Evolutionary conservation across 441 rosid genomes (phyloP).

Genomic region (Croton laevigatus): DNA sequence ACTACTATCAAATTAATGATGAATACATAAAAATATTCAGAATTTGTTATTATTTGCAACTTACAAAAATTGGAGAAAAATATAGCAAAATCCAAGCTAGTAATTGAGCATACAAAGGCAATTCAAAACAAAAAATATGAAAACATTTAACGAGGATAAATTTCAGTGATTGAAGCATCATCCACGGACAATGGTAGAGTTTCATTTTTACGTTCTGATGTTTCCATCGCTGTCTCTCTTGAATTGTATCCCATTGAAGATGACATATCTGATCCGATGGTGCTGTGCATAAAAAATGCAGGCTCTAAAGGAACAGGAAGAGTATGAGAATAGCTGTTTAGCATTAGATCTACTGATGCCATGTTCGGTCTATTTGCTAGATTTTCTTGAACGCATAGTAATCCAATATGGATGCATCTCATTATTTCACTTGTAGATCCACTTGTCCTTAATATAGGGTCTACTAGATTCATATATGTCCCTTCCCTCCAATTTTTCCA

Average conservation of each 20-base stretch:
- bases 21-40: too few relatives aligned
- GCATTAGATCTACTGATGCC: slow-evolving; percentile 21
- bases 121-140: too few relatives aligned
- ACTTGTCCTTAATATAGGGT: slow-evolving; percentile 20
- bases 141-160: not conserved
- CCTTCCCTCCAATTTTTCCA: slow-evolving; percentile 33
- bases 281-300: slow-evolving; percentile 1
- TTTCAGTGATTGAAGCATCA: not conserved
- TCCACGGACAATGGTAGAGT: not conserved
- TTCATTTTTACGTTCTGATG: not conserved
- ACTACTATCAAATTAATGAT: too few relatives aligned
- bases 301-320: slow-evolving; percentile 10
- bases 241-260: not conserved
- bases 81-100: too few relatives aligned
- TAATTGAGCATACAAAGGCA: too few relatives aligned
- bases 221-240: not conserved
- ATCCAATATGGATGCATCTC: slow-evolving; percentile 32
- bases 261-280: not conserved
- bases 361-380: slow-evolving; percentile 22
- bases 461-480: slow-evolving; percentile 26
- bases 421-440: slow-evolving; percentile 32
- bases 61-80: too few relatives aligned
- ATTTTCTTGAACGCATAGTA: slow-evolving; percentile 27
- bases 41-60: too few relatives aligned
- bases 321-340: slow-evolving; percentile 15